Evolutionary conservation across 1,139 yeast species (phyloP), one percentile per base, ranked within the genome.

Genomic region (Sugiyamaella sp.): DNA sequence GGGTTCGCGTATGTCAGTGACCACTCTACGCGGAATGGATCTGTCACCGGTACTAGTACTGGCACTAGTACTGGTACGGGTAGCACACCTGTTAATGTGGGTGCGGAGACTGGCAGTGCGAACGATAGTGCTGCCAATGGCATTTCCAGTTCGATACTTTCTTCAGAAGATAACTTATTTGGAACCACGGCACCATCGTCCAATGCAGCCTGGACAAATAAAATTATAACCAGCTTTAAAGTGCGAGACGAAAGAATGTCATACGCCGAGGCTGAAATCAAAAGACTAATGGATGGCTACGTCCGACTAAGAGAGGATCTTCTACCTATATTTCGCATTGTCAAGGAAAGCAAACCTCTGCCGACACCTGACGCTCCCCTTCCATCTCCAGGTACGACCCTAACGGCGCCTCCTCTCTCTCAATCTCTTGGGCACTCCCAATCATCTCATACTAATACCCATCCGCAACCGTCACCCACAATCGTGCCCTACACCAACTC

Each of bases 281-380:
- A 64, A 52, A 61, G 63, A 41, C 65, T 74, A 14, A 49, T 60
- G 27, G 76, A 74, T 3, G 59, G 61, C 41, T 64, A 69, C 51
- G 54, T 63, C 14, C 59, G 71, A 37, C 63, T 74, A 25, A 63
- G 78, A n/a, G 74, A 73, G 43, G 77, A 74, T 51, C 56, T 74
- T 42, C 55, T 73, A 33, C 77, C 77, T 22, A 61, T 73, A 9
- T 71, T 72, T 58, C 66, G 74, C 37, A 58, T 68, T 49, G 71
- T 63, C 54, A 75, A 75, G 58, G 78, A 74, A 49, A 60, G 69
- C 45, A 73, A 71, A 56, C 78, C 78, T 9, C 63, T 74, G 48
- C 78, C 78, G 3, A 72, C 73, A 12, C 78, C 77, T 0, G 75
- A 70, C 14, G 61, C 38, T 4, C 39, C 38, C 1, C 21, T 35